Conservation (phyloP, 169 alveolate species). For the Theileria parva region DNA sequence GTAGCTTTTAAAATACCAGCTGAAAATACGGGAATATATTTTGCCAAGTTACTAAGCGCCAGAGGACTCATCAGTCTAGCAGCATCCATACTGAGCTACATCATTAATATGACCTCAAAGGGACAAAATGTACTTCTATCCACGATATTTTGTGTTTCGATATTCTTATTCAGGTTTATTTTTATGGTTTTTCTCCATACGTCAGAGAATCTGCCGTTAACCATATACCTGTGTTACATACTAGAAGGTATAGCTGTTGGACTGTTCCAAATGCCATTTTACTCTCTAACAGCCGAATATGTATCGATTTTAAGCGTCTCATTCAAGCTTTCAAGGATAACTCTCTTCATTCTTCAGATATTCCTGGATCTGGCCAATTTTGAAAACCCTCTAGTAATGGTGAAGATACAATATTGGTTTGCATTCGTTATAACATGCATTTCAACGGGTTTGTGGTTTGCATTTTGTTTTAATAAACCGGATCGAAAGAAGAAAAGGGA, state of each 20-base stretch:
- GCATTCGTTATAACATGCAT: not conserved
- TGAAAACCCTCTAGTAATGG: not conserved
- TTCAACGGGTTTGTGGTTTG: not conserved
- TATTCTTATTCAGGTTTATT: not conserved
- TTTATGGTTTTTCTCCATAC: not conserved
- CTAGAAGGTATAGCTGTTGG: slow-evolving; percentile 34
- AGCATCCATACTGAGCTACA: slow-evolving; percentile 6
- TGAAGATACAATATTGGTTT: not conserved
- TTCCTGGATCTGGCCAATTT: not conserved
- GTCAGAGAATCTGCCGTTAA: not conserved
- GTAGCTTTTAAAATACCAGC: slow-evolving; percentile 44
- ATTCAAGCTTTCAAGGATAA: not conserved
- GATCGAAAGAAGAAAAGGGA: not conserved
- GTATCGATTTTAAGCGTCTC: not conserved
- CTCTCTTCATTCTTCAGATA: not conserved
- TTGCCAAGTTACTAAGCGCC: slow-evolving; percentile 30
- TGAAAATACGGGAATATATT: slow-evolving; percentile 26
- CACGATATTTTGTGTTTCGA: not conserved
- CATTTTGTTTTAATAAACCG: not conserved
- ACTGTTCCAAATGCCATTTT: slow-evolving; percentile 32
- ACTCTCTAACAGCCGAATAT: slow-evolving; percentile 27
- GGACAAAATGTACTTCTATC: slow-evolving; percentile 3
- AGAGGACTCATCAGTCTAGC: slow-evolving; percentile 26
- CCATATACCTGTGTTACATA: not conserved
- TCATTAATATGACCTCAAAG: not conserved